Evolutionary conservation across 1,284 basidiomycete genomes (phyloP).

Genomic region (Cystobasidiaceae sp.): DNA sequence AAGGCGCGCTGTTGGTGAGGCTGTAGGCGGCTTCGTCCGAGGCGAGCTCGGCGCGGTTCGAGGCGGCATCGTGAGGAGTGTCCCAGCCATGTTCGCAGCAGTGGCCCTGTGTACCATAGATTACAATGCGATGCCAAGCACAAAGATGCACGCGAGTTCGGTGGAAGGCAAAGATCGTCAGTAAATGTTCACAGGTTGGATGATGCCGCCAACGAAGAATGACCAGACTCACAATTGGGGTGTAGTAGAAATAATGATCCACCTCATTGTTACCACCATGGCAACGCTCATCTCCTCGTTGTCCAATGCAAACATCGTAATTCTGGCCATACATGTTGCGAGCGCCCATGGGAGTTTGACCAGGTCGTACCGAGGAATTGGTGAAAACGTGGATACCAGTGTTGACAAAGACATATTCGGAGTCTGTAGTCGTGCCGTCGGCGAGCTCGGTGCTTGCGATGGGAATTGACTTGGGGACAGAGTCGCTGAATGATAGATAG

Average conservation of each 20-base stretch:
- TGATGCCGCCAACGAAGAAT: background rate
- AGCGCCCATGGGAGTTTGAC: background rate
- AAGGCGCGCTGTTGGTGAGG: background rate
- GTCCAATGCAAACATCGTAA: conserved; percentile 13
- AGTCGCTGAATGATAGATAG: background rate
- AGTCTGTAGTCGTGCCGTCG: conserved; percentile 1
- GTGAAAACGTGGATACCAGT: conserved; percentile 28
- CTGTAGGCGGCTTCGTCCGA: conserved; percentile 6
- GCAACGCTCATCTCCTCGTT: conserved; percentile 14
- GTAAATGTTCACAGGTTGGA: background rate
- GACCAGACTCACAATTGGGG: background rate
- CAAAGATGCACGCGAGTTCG: background rate
- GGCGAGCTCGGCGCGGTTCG: background rate
- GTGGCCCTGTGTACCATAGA: background rate
- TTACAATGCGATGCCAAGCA: background rate
- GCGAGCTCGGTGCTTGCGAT: background rate
- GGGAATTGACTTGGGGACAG: conserved; percentile 17
- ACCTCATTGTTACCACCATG: conserved; percentile 19
- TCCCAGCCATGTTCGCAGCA: conserved; percentile 8
- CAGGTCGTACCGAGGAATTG: background rate
- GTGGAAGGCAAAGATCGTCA: background rate
- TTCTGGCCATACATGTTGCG: conserved; percentile 28
- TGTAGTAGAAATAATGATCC: conserved; percentile 27
- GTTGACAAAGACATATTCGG: conserved; percentile 21
- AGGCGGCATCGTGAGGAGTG: background rate